These are phyloP conservation scores for Monilinia polystroma DNA, from an alignment of 2,329 filamentous ascomycete genomes.

Conservation along the genomic window DNA sequence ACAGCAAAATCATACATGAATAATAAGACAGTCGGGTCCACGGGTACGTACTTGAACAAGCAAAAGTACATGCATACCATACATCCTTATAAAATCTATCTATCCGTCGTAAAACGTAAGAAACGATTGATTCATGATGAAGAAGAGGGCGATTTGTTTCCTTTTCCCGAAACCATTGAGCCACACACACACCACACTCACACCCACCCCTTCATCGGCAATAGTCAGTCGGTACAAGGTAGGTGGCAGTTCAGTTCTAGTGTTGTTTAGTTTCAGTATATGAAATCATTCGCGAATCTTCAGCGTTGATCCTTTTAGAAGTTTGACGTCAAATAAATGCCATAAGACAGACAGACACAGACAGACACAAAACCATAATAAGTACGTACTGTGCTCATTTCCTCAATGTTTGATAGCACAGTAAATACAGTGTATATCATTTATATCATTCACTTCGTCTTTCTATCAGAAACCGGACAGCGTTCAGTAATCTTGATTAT, in stretches of 20 bases:
- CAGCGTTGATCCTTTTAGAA: conserved; percentile 2
- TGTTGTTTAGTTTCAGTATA: conserved; percentile 7
- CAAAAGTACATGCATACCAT: not conserved
- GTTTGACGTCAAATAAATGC: not conserved
- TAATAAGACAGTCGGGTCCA: too few species aligned
- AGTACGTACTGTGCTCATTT: too few species aligned
- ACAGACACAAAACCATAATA: too few species aligned
- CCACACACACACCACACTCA: not conserved
- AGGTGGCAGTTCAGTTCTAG: too few species aligned
- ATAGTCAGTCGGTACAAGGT: too few species aligned
- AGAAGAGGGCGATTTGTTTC: not conserved
- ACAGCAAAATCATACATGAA: too few species aligned
- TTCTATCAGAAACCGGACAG: not conserved
- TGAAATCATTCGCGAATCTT: conserved; percentile 11
- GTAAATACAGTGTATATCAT: too few species aligned
- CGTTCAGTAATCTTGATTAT: not conserved
- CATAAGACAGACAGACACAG: too few species aligned
- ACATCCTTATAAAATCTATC: too few species aligned
- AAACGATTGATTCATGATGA: not conserved
- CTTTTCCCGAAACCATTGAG: conserved; percentile 10
- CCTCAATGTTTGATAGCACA: not conserved
- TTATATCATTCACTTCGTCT: not conserved
- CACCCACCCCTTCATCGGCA: not conserved
- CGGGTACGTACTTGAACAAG: too few species aligned
- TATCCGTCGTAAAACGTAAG: too few species aligned